Base-by-base conservation (phyloP, 208 protist species). In the Angomonas ambiguus region DNA sequence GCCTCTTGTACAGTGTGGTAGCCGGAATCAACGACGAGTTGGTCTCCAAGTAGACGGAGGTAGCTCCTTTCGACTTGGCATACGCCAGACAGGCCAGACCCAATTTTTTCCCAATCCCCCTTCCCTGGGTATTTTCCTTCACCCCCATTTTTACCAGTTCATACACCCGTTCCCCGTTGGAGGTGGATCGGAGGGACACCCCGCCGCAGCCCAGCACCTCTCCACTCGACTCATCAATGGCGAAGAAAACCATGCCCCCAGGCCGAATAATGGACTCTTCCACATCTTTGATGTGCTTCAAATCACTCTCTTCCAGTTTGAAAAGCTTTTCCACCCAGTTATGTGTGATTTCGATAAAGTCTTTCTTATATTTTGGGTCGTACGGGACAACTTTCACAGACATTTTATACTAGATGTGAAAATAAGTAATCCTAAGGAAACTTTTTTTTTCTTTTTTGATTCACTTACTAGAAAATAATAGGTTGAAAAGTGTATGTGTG, bases 291-390 rank as follows among this genome's bases (percentile, higher is more conserved):
- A 53, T 8, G 10, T 8, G 18, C 16, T 53, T 53, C 8, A 13
- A 22, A n/a, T 53, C 45, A 27, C 18, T 24, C 24, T 53, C 45
- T 53, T 53, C 45, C 8, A 53, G 5, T n/a, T n/a, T 22, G 16
- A 53, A 53, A 20, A 53, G 24, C 45, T 53, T 53, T 53, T 53
- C 45, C 13, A 53, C 45, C 45, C 45, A 53, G 16, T 53, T 53
- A 27, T 20, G 45, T 8, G 45, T 53, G 16, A 53, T 53, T 8
- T 24, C 20, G 45, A 53, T 20, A 24, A 27, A 53, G 45, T 13
- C 45, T 27, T 53, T 3, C 3, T 4, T 53, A 20, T 53, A 53
- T 53, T 53, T 53, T 8, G 45, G 45, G 8, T 53, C 45, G 16
- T 22, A 53, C 8, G 10, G 10, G 45, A 53, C 45, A 24, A 53